Base-by-base conservation (phyloP, 2,329 filamentous ascomycete species). In the Fusarium torreyae region DNA sequence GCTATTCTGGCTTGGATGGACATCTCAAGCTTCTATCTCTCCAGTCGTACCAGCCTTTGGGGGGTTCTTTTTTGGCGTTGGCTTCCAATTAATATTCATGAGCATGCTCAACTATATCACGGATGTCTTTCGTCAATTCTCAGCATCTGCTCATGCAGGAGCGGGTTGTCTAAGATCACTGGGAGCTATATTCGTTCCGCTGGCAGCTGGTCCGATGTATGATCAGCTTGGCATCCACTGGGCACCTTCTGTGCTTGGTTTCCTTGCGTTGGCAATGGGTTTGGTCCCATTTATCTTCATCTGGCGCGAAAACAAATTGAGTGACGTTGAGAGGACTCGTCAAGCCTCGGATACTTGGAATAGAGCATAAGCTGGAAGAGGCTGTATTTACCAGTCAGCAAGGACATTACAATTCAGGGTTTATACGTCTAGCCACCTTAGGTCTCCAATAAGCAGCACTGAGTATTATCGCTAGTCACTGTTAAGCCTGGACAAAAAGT, bases 351-450 rank as follows among this genome's bases (percentile, higher is more conserved):
- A 31, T 10, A 31, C 28, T 31, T 13, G 10, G 10, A 13, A 5
- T 31, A 31, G 10, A 31, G 28, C 28, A 31, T 28, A 28, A 28
- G 7, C 26, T 9, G 10, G 7, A 10, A 9, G 26, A 28, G 7
- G 26, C 26, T 9, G 7, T 7, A 28, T 28, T 28, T 28, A 28
- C 26, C 26, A 28, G 79, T 81, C 18, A 69, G 79, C 7, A 5
- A 24, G 22, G 7, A 5, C 22, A 5, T 24, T 24, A 24, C 5
- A 6, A 24, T 24, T 5, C 7, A 24, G 22, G 22, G 3, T 1
- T 24, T 24, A 4, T 24, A 7, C 7, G 5, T 4, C 22, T 24
- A 24, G 22, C 5, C 4, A 24, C 22, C 22, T 5, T 1, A 24
- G 22, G 5, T 24, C 5, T 24, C 7, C 5, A 24, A 24, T 24